phyloP scores from a whole-genome alignment of 768 basidiomycete species.

The Infundibulicybe gibba region DNA sequence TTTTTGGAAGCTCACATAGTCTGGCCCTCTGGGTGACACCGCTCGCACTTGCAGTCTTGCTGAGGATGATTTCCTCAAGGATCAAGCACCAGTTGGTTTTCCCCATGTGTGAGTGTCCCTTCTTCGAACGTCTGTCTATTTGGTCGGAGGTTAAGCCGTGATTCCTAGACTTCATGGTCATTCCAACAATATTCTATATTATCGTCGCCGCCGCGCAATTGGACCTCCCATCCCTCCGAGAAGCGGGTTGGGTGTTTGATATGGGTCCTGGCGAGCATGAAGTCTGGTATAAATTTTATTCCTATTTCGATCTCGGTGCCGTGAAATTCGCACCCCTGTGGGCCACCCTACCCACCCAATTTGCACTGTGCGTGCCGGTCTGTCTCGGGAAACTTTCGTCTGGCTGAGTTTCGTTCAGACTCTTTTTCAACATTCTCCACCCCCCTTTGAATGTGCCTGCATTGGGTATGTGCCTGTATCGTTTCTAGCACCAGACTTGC shows the following conservation, averaged over 20 bases:
- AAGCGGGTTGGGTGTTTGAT: conserved; percentile 85
- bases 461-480: conserved; percentile 47
- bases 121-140: not conserved
- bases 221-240: conserved; percentile 56
- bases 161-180: conserved; percentile 66
- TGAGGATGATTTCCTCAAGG: conserved; percentile 76
- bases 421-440: conserved; percentile 85
- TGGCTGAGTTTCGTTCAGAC: conserved; percentile 26
- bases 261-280: conserved; percentile 36
- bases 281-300: conserved; percentile 85
- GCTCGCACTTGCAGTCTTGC: conserved; percentile 65
- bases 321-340: conserved; percentile 67
- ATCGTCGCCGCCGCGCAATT: conserved; percentile 62
- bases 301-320: conserved; percentile 60
- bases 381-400: not conserved
- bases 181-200: conserved; percentile 83
- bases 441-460: conserved; percentile 90
- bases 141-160: not conserved
- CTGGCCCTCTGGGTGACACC: conserved; percentile 80
- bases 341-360: conserved; percentile 88
- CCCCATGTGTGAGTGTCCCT: conserved; percentile 63
- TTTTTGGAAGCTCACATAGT: conserved; percentile 62
- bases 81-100: conserved; percentile 90
- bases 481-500: not conserved
- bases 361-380: conserved; percentile 70